Evolutionary conservation across 805 yeast genomes (phyloP).

Genomic region (Saturnispora bothae): DNA sequence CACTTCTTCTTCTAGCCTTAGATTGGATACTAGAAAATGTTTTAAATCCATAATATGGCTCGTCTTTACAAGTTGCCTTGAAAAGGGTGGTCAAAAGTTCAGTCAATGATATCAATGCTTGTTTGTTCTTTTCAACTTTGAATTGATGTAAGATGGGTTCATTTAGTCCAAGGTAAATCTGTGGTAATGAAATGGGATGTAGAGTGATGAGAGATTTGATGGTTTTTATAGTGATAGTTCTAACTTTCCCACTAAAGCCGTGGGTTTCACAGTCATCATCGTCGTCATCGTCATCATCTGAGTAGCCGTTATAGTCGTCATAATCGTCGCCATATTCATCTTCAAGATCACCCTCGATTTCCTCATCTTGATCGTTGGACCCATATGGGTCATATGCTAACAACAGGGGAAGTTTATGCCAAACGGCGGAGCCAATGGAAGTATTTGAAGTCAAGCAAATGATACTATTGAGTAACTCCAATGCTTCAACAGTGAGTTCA

Average conservation of each 20-base stretch:
- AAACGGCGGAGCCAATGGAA: not conserved
- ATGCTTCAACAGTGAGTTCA: conserved; percentile 38
- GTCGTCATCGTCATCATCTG: conserved; percentile 31
- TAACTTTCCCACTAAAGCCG: conserved; percentile 32
- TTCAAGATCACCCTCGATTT: conserved; percentile 23
- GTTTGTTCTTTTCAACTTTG: conserved; percentile 32
- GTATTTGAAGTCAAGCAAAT: not conserved
- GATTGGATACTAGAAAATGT: conserved; percentile 1
- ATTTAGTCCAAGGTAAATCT: conserved; percentile 26
- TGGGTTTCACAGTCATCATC: conserved; percentile 22
- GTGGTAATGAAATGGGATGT: conserved; percentile 29
- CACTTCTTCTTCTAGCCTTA: conserved; percentile 25
- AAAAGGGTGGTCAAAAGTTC: conserved; percentile 34
- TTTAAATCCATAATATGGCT: conserved; percentile 25
- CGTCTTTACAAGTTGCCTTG: conserved; percentile 21
- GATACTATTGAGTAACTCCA: conserved; percentile 26
- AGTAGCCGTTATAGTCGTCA: conserved; percentile 33
- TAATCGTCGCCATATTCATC: conserved; percentile 26
- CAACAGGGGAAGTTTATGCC: conserved; percentile 19
- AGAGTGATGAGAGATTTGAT: conserved; percentile 29
- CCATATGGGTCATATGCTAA: conserved; percentile 38
- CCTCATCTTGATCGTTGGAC: conserved; percentile 26
- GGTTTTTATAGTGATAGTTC: conserved; percentile 41
- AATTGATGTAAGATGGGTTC: conserved; percentile 26
- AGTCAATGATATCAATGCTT: conserved; percentile 42